phyloP scores from a whole-genome alignment of 371 early-diverging fungal genomes.

The Mucor circinelloides region DNA sequence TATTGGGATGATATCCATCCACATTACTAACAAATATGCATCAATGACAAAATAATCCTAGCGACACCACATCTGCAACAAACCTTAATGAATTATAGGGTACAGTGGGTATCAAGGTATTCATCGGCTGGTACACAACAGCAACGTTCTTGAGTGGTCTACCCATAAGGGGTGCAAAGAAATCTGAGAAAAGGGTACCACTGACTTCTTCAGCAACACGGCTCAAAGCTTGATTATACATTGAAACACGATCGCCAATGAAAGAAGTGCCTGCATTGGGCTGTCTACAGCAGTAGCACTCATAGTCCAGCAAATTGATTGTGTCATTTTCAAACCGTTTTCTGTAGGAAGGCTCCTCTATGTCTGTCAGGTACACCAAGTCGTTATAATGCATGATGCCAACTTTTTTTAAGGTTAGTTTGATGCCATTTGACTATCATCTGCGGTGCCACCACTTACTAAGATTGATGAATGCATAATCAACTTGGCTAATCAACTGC shows the following conservation, averaged over 20 bases:
- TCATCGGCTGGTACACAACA: constrained; percentile 33
- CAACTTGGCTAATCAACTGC: not conserved
- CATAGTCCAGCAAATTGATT: constrained; percentile 25
- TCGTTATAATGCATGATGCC: constrained; percentile 22
- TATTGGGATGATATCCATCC: constrained; percentile 43
- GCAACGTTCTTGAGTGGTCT: not conserved
- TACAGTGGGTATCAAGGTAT: constrained; percentile 7
- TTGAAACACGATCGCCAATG: not conserved
- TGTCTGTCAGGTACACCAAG: constrained; percentile 8
- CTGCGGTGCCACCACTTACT: constrained; percentile 6
- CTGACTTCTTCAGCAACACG: constrained; percentile 5
- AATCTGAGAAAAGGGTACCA: not conserved
- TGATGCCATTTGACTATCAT: not conserved
- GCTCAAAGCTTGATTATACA: constrained; percentile 1
- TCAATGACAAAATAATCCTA: not conserved
- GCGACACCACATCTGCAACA: not conserved
- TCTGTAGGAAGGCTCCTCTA: constrained; percentile 20
- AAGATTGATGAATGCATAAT: constrained; percentile 25
- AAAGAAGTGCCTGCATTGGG: constrained; percentile 1
- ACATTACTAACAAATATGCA: constrained; percentile 27
- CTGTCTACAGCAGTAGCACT: constrained; percentile 33
- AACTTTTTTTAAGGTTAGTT: constrained; percentile 9
- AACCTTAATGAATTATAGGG: constrained; percentile 31
- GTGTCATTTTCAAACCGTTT: constrained; percentile 25
- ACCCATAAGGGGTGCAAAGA: not conserved